These are phyloP conservation scores for Apiospora hydei DNA, from an alignment of 2,329 filamentous ascomycete species.

Conservation along the genomic window DNA sequence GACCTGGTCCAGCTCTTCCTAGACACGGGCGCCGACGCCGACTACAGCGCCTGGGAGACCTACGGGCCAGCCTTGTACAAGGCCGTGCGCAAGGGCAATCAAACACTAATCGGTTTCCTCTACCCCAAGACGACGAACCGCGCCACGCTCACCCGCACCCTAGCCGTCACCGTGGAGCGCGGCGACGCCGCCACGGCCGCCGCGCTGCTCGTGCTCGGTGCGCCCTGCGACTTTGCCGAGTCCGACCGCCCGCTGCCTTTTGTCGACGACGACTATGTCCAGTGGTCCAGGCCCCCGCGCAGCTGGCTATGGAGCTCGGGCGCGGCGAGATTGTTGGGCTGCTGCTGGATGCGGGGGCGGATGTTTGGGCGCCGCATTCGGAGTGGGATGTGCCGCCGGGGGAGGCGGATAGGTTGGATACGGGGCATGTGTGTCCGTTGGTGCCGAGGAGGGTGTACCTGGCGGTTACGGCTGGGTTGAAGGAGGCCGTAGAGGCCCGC, in stretches of 20 bases:
- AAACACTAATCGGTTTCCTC: too few species aligned
- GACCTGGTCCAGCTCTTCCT: conserved; percentile 23
- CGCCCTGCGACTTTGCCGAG: too few species aligned
- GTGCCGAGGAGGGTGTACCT: conserved; percentile 14
- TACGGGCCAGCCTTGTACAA: too few species aligned
- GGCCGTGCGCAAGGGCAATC: too few species aligned
- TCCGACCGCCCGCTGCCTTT: too few species aligned
- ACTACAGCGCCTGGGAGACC: too few species aligned
- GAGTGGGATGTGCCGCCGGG: background rate
- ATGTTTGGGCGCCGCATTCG: background rate
- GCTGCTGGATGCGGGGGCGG: conserved; percentile 20
- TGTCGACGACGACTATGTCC: too few species aligned
- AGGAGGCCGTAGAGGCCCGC: too few species aligned
- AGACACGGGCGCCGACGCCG: too few species aligned
- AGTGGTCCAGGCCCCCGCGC: background rate
- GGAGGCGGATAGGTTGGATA: background rate
- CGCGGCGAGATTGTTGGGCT: conserved; percentile 20
- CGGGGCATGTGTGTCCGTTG: background rate
- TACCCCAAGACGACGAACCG: too few species aligned
- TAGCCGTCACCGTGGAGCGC: too few species aligned
- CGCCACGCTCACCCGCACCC: too few species aligned
- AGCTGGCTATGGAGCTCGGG: conserved; percentile 25
- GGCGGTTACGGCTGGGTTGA: conserved; percentile 1
- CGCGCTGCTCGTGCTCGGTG: conserved; percentile 20
- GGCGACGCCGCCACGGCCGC: conserved; percentile 17